phyloP scores from a whole-genome alignment of 2,329 filamentous ascomycete genomes.

The Emydomyces testavorans region DNA sequence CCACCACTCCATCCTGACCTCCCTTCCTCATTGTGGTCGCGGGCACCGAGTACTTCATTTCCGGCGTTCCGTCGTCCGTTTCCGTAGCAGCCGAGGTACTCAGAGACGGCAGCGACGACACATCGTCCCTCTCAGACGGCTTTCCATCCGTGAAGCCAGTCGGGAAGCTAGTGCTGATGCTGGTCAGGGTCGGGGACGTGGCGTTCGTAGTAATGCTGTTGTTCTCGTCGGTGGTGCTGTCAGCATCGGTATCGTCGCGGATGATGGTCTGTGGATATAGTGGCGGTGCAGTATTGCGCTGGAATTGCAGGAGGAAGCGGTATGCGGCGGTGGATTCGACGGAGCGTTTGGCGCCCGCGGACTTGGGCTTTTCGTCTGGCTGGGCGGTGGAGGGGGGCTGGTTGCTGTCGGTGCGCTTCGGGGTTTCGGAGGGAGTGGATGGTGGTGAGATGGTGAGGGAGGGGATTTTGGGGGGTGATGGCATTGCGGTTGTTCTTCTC shows the following conservation, averaged over 20 bases:
- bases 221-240: not conserved
- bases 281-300: not conserved
- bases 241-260: not conserved
- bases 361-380: not conserved
- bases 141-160: not conserved
- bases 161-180: not conserved
- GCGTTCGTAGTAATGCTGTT: not conserved
- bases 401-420: constrained; percentile 1
- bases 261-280: not conserved
- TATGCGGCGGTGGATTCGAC: constrained; percentile 14
- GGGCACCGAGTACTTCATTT: constrained; percentile 5
- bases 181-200: constrained; percentile 1
- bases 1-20: not conserved
- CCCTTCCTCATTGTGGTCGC: not conserved
- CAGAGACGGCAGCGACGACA: constrained; percentile 6
- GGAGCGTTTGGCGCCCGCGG: not conserved
- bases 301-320: constrained; percentile 11
- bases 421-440: not conserved
- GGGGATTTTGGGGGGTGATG: not conserved
- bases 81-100: constrained; percentile 8
- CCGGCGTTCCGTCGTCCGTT: not conserved
- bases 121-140: not conserved
- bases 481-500: not conserved
- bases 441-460: constrained; percentile 5
- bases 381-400: not conserved